Base-by-base conservation (phyloP, 805 yeast genomes). In the Myxozyma geophila region DNA sequence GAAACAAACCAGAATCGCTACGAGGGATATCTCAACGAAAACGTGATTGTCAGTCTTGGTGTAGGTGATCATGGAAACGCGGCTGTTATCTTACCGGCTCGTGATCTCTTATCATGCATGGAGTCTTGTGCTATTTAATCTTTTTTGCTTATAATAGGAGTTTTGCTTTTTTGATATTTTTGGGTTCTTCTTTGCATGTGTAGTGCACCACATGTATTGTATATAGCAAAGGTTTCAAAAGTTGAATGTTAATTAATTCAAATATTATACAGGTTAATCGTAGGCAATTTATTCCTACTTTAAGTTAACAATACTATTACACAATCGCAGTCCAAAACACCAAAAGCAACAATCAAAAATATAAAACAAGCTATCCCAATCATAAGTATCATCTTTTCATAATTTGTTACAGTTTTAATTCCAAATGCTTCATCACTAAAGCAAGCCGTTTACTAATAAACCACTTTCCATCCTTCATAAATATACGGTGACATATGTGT, bases 61-160 rank as follows among this genome's bases (percentile, higher is more conserved):
- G 63, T 65, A 39, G 68, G 68, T 21, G 68, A 65, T 23, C 68
- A 65, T 40, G 67, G 60, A 19, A 65, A 64, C 51, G 68, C 58
- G 10, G 68, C 68, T 10, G 68, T 49, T 13, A 60, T 65, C 7
- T 12, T 65, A n/a, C 68, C 68, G 9, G 68, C 51, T 10, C 12
- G 67, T 13, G 68, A 65, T 47, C 21, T 65, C n/a, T 33, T 65
- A 33, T 44, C 54, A 10, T 63, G 68, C 28, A 51, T 64, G 62
- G 49, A 48, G 12, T 17, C 43, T 17, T 63, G 67, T 43, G 48
- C 41, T 21, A 15, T 23, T 21, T 54, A 33, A 41, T 23, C 40
- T 21, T 5, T 48, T 21, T 10, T 48, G 23, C 19, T 21, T 48
- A 13, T 48, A 12, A 13, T 48, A 12, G n/a, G n/a, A 21, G n/a